A percentile compares a stretch with the other conserved stretches of the same genome.
phyloP scores from a whole-genome alignment of 2,329 filamentous ascomycete species.

The Paraphoma chrysanthemicola region DNA sequence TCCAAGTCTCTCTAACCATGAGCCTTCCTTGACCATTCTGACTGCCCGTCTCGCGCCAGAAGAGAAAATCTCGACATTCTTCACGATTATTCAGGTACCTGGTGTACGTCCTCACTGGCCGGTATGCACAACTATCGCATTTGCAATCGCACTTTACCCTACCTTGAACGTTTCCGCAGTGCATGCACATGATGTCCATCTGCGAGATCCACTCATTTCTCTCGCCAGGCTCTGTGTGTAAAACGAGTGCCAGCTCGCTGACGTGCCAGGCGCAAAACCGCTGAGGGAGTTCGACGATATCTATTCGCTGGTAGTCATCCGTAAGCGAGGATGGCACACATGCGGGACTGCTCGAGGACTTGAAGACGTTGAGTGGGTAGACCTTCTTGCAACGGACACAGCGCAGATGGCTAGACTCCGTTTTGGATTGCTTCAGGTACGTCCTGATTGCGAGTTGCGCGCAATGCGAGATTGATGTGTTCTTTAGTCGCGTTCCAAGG shows the following conservation, averaged over 20 bases:
- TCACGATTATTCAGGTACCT: slow-evolving; percentile 37
- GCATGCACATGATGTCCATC: slow-evolving; percentile 41
- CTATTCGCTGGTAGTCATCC: slow-evolving; percentile 8
- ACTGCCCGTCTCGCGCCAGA: slow-evolving; percentile 26
- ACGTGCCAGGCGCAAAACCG: slow-evolving; percentile 46
- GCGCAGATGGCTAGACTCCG: slow-evolving; percentile 21
- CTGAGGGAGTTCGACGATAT: slow-evolving; percentile 37
- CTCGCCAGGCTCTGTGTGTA: slow-evolving; percentile 24
- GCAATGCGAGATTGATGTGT: slow-evolving; percentile 30
- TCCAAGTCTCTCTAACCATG: slow-evolving; percentile 33
- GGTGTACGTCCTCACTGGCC: slow-evolving; percentile 37
- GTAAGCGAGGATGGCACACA: slow-evolving; percentile 21
- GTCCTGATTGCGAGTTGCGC: slow-evolving; percentile 36
- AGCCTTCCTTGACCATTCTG: slow-evolving; percentile 13
- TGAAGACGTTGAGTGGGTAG: slow-evolving; percentile 40
- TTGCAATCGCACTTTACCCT: slow-evolving; percentile 35
- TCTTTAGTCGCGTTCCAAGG: slow-evolving; percentile 17
- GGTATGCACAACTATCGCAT: slow-evolving; percentile 41
- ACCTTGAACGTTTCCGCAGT: slow-evolving; percentile 38
- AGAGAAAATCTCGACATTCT: slow-evolving; percentile 30
- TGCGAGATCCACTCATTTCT: slow-evolving; percentile 39
- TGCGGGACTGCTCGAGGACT: slow-evolving; percentile 36
- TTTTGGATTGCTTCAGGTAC: slow-evolving; percentile 23
- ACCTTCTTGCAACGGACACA: slow-evolving; percentile 41
- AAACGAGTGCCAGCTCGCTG: slow-evolving; percentile 28